These are phyloP conservation scores for Metschnikowia shivogae DNA, from an alignment of 805 yeast species.

Conservation along the genomic window DNA sequence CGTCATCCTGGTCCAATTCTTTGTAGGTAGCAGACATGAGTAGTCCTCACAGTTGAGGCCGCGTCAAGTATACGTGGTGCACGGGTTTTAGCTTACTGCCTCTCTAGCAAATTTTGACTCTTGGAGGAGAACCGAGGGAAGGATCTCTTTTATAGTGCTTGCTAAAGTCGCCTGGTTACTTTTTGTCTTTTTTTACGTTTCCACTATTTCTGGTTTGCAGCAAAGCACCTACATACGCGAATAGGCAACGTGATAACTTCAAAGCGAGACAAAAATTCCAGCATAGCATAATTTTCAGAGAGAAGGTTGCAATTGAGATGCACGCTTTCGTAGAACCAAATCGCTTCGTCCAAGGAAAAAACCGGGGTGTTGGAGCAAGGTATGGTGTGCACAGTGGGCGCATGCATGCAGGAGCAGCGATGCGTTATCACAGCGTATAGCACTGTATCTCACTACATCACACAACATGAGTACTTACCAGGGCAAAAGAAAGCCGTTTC, in stretches of 20 bases:
- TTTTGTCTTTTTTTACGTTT: too few relatives aligned
- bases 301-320: too few relatives aligned
- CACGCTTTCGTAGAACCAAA: too few relatives aligned
- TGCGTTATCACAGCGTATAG: neutral
- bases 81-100: neutral
- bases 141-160: too few relatives aligned
- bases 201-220: too few relatives aligned
- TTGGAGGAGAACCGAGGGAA: too few relatives aligned
- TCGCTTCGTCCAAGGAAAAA: too few relatives aligned
- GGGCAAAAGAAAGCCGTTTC: constrained; percentile 21
- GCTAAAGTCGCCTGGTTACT: too few relatives aligned
- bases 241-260: too few relatives aligned
- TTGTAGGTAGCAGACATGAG: constrained; percentile 4
- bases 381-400: neutral
- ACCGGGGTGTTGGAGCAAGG: neutral
- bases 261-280: too few relatives aligned
- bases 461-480: neutral
- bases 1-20: neutral
- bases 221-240: too few relatives aligned
- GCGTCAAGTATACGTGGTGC: neutral
- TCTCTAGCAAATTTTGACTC: neutral
- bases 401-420: neutral
- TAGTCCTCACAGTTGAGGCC: neutral
- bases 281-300: too few relatives aligned
- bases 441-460: neutral